Evolutionary conservation across 768 basidiomycete genomes (phyloP), one percentile per base, ranked within the genome.

Genomic region (Crepidotus variabilis): DNA sequence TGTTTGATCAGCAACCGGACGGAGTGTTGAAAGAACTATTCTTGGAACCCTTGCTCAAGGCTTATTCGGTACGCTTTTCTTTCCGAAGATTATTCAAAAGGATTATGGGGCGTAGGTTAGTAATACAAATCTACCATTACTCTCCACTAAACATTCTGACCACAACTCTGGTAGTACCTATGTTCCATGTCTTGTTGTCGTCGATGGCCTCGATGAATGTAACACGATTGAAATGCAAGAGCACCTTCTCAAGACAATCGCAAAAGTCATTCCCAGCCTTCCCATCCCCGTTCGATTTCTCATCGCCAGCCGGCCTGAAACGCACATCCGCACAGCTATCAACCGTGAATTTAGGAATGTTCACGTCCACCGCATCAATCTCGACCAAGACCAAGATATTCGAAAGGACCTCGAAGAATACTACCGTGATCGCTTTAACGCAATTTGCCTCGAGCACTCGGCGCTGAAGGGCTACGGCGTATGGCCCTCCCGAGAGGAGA

Each of bases 191-290:
- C 35, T 36, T 16, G 35, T 43, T 43, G 11, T 43, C n/a, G 45
- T 64, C 16, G 63, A 64, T 34, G 63, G 61, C 2, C 54, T 65
- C 24, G 57, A 65, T 46, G 63, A 65, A 32, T 64, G 59, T 47
- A 52, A 45, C 7, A 21, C 43, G 10, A 16, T 50, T 5, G 39
- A 60, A 49, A 20, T 33, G 6, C 63, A 62, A 22, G 35, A 21
- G 16, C 49, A 56, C 22, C 51, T 60, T 24, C 14, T 62, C 13
- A 45, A 52, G 16, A 47, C 28, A 16, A 23, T 56, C 18, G 4
- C 48, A 11, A 28, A 34, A 21, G 46, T 50, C 14, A 22, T 52
- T 8, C 21, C 32, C 16, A 21, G 47, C 50, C 28, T 54, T 1
- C 21, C 49, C 1, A 6, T 58, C 13, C 60, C 59, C 2, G 24